These are phyloP conservation scores for Ceriops tagal DNA, from an alignment of 345 rosid genomes.

Conservation along the genomic window DNA sequence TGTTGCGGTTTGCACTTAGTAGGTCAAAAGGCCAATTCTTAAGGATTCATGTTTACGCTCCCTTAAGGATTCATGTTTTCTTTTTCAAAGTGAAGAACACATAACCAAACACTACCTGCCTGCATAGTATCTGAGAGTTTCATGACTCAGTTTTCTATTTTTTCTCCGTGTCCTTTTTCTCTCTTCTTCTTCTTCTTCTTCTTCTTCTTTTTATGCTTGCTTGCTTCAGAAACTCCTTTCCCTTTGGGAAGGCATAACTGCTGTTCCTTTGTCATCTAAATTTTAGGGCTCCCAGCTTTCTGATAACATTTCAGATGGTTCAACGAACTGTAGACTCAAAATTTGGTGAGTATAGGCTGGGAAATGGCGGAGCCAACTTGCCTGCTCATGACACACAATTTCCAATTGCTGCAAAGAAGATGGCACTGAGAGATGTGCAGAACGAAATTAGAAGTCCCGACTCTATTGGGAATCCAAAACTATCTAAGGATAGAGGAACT, in stretches of 20 bases:
- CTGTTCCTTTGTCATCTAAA: not conserved
- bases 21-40: no score
- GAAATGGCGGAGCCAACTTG: constrained; percentile 36
- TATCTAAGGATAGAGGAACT: constrained; percentile 41
- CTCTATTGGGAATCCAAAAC: constrained; percentile 31
- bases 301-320: constrained; percentile 37
- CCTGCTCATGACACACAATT: constrained; percentile 39
- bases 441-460: constrained; percentile 51
- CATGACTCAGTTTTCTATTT: no score
- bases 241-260: no score
- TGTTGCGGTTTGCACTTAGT: no score
- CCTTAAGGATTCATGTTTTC: no score
- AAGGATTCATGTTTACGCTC: no score
- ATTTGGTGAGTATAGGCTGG: constrained; percentile 35
- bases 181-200: not conserved
- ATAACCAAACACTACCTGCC: no score
- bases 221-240: not conserved
- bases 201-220: no score
- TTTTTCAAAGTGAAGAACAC: no score
- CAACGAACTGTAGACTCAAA: constrained; percentile 46
- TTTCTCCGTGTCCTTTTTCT: not conserved
- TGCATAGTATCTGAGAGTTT: no score
- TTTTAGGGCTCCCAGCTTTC: not conserved
- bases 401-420: constrained; percentile 45
- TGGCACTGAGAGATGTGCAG: constrained; percentile 54